phyloP scores from a whole-genome alignment of 345 rosid species.

The Eucalyptus regnans region DNA sequence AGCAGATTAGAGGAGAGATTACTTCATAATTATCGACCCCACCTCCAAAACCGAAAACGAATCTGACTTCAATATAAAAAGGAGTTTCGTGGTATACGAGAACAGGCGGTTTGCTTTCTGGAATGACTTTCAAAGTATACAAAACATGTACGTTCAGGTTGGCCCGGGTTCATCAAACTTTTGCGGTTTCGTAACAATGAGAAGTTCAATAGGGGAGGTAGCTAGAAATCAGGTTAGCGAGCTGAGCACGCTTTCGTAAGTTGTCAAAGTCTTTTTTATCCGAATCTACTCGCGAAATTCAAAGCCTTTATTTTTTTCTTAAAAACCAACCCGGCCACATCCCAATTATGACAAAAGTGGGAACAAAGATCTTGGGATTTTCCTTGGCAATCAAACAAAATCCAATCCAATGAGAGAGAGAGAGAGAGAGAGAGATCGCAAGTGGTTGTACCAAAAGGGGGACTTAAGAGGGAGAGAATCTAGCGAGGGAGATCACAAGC shows the following conservation, averaged over 20 bases:
- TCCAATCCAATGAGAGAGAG: not conserved
- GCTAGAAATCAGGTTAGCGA: not conserved
- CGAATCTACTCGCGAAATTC: not conserved
- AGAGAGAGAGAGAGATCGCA: not conserved
- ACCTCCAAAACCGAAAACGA: not conserved
- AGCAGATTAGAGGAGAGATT: not conserved
- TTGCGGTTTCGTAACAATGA: not conserved
- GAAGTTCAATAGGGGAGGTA: not conserved
- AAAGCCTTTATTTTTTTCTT: not conserved
- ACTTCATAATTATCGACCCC: not conserved
- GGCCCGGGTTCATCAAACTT: not conserved
- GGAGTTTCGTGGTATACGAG: not conserved
- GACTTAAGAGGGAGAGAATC: slow-evolving; percentile 9
- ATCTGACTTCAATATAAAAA: not conserved
- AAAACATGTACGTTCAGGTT: not conserved
- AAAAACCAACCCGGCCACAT: not conserved
- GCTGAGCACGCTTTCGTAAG: not conserved
- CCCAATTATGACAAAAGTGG: not conserved
- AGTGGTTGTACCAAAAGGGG: slow-evolving; percentile 22
- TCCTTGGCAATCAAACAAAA: slow-evolving; percentile 29
- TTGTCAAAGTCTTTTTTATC: not conserved
- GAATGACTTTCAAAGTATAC: not conserved
- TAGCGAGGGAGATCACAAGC: slow-evolving; percentile 6
- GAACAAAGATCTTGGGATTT: slow-evolving; percentile 19
- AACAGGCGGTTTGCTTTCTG: not conserved